A percentile compares a stretch with the other conserved stretches of the same genome.
Evolutionary conservation across 768 basidiomycete species (phyloP).

Genomic region (Phylloporus sp.): DNA sequence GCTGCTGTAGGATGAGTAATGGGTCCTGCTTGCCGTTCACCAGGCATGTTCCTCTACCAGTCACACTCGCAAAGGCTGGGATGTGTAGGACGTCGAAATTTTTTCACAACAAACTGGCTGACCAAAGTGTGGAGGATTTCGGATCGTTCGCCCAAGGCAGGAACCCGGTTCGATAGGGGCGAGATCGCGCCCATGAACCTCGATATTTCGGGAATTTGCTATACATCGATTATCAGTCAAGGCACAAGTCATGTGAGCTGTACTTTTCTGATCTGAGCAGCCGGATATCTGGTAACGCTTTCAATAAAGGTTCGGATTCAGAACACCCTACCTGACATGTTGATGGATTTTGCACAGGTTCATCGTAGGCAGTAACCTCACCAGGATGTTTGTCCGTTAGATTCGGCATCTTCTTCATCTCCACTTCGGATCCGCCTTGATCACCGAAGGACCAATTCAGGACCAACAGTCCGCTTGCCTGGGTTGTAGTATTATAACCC

Average conservation of each 20-base stretch:
- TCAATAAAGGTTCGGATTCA: not conserved
- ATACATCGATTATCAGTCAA: not conserved
- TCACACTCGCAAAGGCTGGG: not conserved
- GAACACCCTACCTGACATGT: not conserved
- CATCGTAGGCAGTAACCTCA: not conserved
- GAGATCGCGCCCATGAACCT: constrained; percentile 9
- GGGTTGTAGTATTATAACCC: not conserved
- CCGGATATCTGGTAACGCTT: constrained; percentile 11
- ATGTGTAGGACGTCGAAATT: not conserved
- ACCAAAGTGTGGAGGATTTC: not conserved
- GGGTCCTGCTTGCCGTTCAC: not conserved
- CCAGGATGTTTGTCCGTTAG: not conserved
- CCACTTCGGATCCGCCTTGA: constrained; percentile 4
- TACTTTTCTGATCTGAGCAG: not conserved
- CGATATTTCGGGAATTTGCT: constrained; percentile 1
- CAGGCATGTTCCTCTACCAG: not conserved
- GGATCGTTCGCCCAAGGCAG: not conserved
- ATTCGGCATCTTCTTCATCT: not conserved
- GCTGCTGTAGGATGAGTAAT: constrained; percentile 1
- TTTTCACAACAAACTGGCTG: not conserved
- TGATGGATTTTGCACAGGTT: not conserved
- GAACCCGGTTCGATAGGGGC: constrained; percentile 3
- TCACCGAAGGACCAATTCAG: constrained; percentile 4
- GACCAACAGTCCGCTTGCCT: not conserved
- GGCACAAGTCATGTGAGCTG: not conserved